A percentile compares a stretch with the other conserved stretches of the same genome.
These are phyloP conservation scores for Thamnidium elegans DNA, from an alignment of 192 early-diverging fungal genomes.

Conservation along the genomic window DNA sequence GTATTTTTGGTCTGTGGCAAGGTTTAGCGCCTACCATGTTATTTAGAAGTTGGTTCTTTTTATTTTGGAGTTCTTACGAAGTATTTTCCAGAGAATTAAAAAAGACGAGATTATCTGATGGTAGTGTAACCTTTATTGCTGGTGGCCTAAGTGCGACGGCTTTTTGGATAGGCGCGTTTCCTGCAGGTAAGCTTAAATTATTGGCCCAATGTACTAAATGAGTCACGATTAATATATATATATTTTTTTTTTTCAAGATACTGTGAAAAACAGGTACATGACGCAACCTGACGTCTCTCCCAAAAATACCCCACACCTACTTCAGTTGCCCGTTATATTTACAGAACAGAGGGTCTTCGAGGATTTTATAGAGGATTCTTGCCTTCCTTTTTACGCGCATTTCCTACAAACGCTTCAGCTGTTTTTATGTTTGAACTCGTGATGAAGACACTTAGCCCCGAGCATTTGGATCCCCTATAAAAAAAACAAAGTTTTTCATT, in stretches of 20 bases:
- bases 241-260: constrained; percentile 50
- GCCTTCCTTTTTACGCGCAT: constrained; percentile 86
- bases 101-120: constrained; percentile 49
- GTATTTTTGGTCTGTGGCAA: constrained; percentile 76
- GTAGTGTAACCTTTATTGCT: constrained; percentile 67
- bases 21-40: constrained; percentile 81
- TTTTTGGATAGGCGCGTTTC: constrained; percentile 73
- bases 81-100: constrained; percentile 54
- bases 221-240: constrained; percentile 10
- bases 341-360: constrained; percentile 66
- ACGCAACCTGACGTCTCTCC: constrained; percentile 76
- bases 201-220: constrained; percentile 1
- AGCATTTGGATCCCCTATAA: background rate
- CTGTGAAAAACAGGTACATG: constrained; percentile 94
- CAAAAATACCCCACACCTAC: constrained; percentile 57
- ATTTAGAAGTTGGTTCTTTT: constrained; percentile 85
- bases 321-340: constrained; percentile 55
- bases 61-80: constrained; percentile 68
- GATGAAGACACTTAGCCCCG: constrained; percentile 40
- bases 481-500: too few relatives aligned
- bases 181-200: constrained; percentile 25
- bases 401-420: constrained; percentile 95
- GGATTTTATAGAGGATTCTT: constrained; percentile 92
- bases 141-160: constrained; percentile 85
- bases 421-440: constrained; percentile 84